phyloP scores from a whole-genome alignment of 2,329 filamentous ascomycete genomes.

The Aureobasidium sp. region DNA sequence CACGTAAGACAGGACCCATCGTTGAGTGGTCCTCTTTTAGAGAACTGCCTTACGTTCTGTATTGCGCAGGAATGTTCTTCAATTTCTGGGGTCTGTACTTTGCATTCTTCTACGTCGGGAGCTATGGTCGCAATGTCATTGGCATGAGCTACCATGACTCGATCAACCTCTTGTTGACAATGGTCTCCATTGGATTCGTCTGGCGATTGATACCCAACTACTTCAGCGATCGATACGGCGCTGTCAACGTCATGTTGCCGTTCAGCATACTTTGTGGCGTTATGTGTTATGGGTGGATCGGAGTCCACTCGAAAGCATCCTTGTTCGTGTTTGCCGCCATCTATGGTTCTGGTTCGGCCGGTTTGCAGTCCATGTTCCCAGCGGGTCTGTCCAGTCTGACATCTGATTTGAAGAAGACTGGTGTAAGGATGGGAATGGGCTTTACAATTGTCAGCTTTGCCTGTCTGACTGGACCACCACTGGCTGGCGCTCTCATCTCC shows the following conservation, averaged over 20 bases:
- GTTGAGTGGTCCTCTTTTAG: slow-evolving; percentile 32
- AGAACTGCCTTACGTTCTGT: slow-evolving; percentile 31
- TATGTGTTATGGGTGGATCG: slow-evolving; percentile 52
- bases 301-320: slow-evolving; percentile 35
- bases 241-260: slow-evolving; percentile 51
- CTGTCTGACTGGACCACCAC: slow-evolving; percentile 39
- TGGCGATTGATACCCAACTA: slow-evolving; percentile 48
- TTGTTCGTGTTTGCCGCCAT: slow-evolving; percentile 40
- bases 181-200: slow-evolving; percentile 51
- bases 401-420: slow-evolving; percentile 40
- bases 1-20: slow-evolving; percentile 31
- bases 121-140: slow-evolving; percentile 32
- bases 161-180: slow-evolving; percentile 50
- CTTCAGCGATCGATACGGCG: slow-evolving; percentile 50
- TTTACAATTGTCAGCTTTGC: slow-evolving; percentile 41
- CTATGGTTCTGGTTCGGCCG: slow-evolving; percentile 40
- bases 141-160: slow-evolving; percentile 43
- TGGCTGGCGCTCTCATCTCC: slow-evolving; percentile 42
- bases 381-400: slow-evolving; percentile 38
- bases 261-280: slow-evolving; percentile 40
- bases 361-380: slow-evolving; percentile 41
- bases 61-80: slow-evolving; percentile 21
- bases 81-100: slow-evolving; percentile 32
- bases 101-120: slow-evolving; percentile 40
- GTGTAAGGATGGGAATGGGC: slow-evolving; percentile 43